Evolutionary conservation across 2,329 filamentous ascomycete species (phyloP), one percentile per base, ranked within the genome.

Genomic region (Alternaria postmessia): DNA sequence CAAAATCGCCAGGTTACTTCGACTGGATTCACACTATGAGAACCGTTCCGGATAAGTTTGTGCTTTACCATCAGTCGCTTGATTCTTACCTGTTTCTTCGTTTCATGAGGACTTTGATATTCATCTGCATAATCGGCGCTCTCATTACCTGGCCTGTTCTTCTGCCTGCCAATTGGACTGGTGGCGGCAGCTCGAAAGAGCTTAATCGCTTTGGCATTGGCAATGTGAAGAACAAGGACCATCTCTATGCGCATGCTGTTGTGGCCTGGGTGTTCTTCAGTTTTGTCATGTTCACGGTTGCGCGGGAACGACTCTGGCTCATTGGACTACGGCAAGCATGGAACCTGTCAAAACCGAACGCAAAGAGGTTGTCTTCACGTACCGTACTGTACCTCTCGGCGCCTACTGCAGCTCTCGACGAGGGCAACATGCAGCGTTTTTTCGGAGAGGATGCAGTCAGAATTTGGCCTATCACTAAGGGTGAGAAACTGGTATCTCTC

Each of bases 321-420:
- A 91, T 97, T 82, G 96, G 96, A 73, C 81, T 98, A 52, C 91
- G 94, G 64, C 94, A 98, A 80, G 94, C 94, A 0, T 97, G 96
- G 80, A 87, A 96, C 41, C 86, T 96, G 56, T 94, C 93, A 11
- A 93, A 93, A 11, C 84, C 91, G 48, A 96, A 96, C 76, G 87
- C 93, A 54, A 90, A 89, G 72, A 91, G 94, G 58, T 88, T 97
- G 46, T 97, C 94, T 2, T 94, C 94, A 3, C 89, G 93, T 54
- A 97, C 94, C 1, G 91, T 98, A 1, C 87, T 99, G 12, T 93
- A 97, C 78, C 91, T 93, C 2, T 91, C 92, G 2, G 93, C 97
- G 1, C 94, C 94, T 2, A 81, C 88, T 20, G 82, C 88, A 7
- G 96, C 96, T 65, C 86, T 95, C 53, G 87, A 93, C 69, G 88